Conservation (phyloP, 345 rosid genomes). For the Eucalyptus shirleyi region DNA sequence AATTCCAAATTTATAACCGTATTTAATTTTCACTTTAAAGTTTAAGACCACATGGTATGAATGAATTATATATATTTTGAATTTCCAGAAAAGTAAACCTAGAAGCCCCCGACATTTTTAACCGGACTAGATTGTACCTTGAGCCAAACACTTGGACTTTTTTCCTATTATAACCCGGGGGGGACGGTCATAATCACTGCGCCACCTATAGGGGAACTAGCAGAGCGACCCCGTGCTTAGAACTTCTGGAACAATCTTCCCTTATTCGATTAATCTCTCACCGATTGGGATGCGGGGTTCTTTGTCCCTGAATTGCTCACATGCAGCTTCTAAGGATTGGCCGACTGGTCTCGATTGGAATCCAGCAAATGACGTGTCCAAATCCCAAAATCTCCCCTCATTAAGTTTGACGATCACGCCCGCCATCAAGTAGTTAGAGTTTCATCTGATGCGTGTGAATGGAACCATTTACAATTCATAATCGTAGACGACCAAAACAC, state of each 20-base stretch:
- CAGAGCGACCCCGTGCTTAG: background rate
- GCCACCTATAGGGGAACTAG: background rate
- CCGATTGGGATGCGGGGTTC: background rate
- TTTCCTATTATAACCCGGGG: background rate
- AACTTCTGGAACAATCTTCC: background rate
- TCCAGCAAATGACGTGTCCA: background rate
- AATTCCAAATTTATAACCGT: background rate
- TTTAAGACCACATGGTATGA: background rate
- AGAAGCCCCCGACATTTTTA: background rate
- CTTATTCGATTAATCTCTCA: background rate
- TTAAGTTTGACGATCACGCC: background rate
- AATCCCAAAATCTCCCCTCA: background rate
- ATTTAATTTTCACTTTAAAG: too few relatives aligned
- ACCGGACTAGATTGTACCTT: background rate
- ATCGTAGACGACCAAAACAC: background rate
- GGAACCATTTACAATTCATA: background rate
- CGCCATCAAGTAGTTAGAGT: background rate
- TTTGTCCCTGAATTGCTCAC: background rate
- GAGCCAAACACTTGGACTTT: background rate
- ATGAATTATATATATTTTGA: too few relatives aligned
- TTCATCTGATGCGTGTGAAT: too few relatives aligned
- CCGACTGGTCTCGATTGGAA: background rate
- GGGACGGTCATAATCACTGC: background rate
- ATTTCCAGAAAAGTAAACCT: background rate
- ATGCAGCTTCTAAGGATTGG: background rate